Conservation (phyloP, 2,329 filamentous ascomycete genomes). For the Endocalyx cinctus region DNA sequence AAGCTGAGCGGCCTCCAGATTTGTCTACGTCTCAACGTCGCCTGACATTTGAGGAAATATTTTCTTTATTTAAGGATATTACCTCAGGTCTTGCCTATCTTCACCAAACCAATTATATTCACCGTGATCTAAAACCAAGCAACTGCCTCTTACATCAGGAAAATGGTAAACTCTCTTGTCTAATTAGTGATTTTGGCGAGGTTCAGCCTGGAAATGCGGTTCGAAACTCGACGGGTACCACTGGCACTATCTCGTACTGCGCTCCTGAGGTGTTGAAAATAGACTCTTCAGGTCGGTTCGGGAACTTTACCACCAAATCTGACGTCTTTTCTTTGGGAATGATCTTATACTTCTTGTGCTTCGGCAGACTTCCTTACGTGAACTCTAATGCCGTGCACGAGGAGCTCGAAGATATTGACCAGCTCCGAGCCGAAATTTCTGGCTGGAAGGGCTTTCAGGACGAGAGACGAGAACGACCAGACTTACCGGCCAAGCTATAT, state of each 20-base stretch:
- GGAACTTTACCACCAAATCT: conserved; percentile 94
- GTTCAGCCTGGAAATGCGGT: conserved; percentile 79
- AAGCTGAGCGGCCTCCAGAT: conserved; percentile 58
- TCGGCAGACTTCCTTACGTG: conserved; percentile 78
- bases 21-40: conserved; percentile 36
- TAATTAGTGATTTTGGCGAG: conserved; percentile 97
- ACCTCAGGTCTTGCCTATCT: conserved; percentile 87
- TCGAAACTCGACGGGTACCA: conserved; percentile 87
- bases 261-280: conserved; percentile 84
- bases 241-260: conserved; percentile 95
- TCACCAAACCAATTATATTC: conserved; percentile 88
- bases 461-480: conserved; percentile 67
- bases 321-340: conserved; percentile 98
- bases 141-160: conserved; percentile 87
- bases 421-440: conserved; percentile 78
- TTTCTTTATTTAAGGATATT: conserved; percentile 93
- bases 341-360: conserved; percentile 98
- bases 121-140: conserved; percentile 91
- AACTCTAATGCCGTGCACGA: conserved; percentile 83
- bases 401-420: conserved; percentile 85
- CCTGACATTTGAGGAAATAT: conserved; percentile 82
- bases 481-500: conserved; percentile 83
- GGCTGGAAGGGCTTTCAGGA: conserved; percentile 84
- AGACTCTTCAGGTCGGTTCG: conserved; percentile 66
- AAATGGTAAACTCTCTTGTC: conserved; percentile 65